These are phyloP conservation scores for Lentinula aciculospora DNA, from an alignment of 768 basidiomycete genomes.

Conservation along the genomic window DNA sequence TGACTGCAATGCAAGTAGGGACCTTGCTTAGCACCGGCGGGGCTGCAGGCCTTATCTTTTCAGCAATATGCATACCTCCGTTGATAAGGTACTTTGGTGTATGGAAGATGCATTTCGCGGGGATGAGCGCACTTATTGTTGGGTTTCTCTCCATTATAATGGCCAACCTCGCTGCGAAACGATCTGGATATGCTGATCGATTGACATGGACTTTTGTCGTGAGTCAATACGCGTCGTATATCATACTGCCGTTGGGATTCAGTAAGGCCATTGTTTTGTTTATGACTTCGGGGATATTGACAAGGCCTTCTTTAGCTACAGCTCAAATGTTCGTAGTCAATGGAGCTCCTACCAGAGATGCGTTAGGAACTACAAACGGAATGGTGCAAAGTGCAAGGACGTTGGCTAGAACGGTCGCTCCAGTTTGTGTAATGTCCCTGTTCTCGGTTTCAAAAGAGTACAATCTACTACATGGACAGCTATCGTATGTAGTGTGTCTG, in stretches of 20 bases:
- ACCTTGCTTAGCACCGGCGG: neutral
- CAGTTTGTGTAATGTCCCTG: neutral
- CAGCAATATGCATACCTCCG: neutral
- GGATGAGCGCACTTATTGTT: neutral
- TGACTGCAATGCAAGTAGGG: neutral
- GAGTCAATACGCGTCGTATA: neutral
- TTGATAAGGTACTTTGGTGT: neutral
- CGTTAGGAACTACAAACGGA: neutral
- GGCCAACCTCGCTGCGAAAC: neutral
- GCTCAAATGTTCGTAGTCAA: neutral
- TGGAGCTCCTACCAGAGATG: neutral
- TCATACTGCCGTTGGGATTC: neutral
- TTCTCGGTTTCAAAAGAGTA: neutral
- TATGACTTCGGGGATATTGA: neutral
- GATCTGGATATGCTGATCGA: neutral
- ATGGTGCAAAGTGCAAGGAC: neutral
- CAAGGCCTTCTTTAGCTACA: neutral
- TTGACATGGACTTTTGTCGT: neutral
- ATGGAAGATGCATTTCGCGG: neutral
- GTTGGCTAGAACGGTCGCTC: neutral
- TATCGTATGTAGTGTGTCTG: neutral
- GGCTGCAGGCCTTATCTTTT: neutral
- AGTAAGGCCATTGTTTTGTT: neutral
- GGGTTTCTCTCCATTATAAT: neutral
- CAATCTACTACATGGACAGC: neutral